Evolutionary conservation across 2,329 filamentous ascomycete genomes (phyloP), one percentile per base, ranked within the genome.

Genomic region (Alternaria gaisen): DNA sequence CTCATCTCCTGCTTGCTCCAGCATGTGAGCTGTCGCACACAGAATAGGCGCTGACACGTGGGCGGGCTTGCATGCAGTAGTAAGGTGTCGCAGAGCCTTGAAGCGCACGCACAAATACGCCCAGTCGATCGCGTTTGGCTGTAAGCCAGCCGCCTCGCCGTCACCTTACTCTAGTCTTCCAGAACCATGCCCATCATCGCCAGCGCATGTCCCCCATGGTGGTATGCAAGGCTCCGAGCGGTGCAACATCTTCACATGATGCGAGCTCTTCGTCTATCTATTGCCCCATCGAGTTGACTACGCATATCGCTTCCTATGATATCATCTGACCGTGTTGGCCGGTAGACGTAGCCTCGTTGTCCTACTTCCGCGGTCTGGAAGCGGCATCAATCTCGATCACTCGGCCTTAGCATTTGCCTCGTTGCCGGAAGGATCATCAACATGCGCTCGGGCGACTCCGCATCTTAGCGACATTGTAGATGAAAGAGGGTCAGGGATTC

Each of bases 21-120:
- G 46, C 38, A 46, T 42, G 53, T 53, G 63, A 59, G 56, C 60
- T 65, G 60, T 63, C 54, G 56, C 58, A 56, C 58, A 47, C 56
- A 58, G 32, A 47, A n/a, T 41, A 41, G 47, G 51, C 56, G 60
- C 54, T 61, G 63, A 67, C 67, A 70, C 67, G 66, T 70, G 65
- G 64, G 64, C 38, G 43, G 32, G 26, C 58, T 56, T 46, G 60
- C 56, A 58, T 65, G 61, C 61, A 67, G 63, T 55, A 58, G 48
- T 55, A 60, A 57, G 56, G 57, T 68, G 38, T 32, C 46, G 61
- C 61, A 51, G 44, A 46, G 63, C 58, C 53, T 43, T 52, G 53
- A 55, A 61, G 60, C 61, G 61, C 54, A 58, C 51, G 22, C 62
- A 56, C 46, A 42, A 44, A 43, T 32, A 43, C 28, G 55, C 55